A percentile compares a stretch with the other conserved stretches of the same genome.
These are phyloP conservation scores for Colletotrichum sp. DNA, from an alignment of 2,329 filamentous ascomycete species.

Conservation along the genomic window DNA sequence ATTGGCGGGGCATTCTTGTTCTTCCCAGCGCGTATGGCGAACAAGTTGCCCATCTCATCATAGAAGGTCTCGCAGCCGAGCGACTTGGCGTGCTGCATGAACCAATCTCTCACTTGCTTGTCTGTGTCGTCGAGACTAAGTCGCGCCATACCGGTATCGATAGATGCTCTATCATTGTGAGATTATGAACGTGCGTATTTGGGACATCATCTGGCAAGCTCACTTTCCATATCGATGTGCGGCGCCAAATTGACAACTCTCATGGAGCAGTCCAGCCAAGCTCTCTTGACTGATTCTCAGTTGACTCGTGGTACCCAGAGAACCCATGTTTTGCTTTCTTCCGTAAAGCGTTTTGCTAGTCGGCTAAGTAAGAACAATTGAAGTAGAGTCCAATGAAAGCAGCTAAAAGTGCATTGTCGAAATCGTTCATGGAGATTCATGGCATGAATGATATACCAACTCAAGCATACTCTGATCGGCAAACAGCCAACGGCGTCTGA, in stretches of 20 bases:
- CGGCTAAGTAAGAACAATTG: rapidly evolving
- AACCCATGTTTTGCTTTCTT: not conserved
- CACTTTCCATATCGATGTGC: not conserved
- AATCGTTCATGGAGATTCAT: not conserved
- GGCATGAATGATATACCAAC: not conserved
- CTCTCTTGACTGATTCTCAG: not conserved
- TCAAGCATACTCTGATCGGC: not conserved
- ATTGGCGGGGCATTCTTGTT: not conserved
- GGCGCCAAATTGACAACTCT: not conserved
- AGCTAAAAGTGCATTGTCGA: not conserved
- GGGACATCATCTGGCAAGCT: rapidly evolving
- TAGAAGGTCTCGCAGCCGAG: not conserved
- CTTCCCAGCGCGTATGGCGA: not conserved
- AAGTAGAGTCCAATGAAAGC: not conserved
- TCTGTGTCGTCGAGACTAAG: not conserved
- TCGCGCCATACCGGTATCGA: not conserved
- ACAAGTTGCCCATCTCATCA: not conserved
- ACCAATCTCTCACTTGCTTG: not conserved
- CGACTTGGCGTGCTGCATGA: not conserved
- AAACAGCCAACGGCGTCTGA: not conserved
- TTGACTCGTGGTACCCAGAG: not conserved
- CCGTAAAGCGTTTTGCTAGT: not conserved
- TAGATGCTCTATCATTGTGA: not conserved
- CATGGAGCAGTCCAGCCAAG: not conserved
- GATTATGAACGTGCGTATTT: rapidly evolving